Evolutionary conservation across 148 eudicot genomes (phyloP).

Genomic region (Fagopyrum homotropicum): DNA sequence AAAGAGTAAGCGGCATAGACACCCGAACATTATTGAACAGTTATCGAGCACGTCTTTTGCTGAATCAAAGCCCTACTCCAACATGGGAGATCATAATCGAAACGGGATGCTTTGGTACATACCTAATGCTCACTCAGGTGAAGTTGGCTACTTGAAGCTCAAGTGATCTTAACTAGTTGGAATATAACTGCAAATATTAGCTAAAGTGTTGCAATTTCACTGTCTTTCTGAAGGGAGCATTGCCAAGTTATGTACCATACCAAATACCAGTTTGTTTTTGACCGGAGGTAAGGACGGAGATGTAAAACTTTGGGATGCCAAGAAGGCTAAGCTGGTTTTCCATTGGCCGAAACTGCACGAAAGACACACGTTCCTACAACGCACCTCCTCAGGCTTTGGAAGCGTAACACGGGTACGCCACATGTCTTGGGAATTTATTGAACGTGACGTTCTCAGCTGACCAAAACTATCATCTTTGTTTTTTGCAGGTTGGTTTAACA

Average conservation of each 20-base stretch:
- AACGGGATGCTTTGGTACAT: slow-evolving; percentile 99
- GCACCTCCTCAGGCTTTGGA: slow-evolving; percentile 74
- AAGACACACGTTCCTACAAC: slow-evolving; percentile 87
- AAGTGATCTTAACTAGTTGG: background rate
- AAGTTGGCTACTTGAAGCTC: slow-evolving; percentile 1
- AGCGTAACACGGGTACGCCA: slow-evolving; percentile 71
- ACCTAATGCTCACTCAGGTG: slow-evolving; percentile 99
- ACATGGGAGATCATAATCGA: slow-evolving; percentile 70
- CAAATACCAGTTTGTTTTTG: slow-evolving; percentile 83
- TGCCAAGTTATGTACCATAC: slow-evolving; percentile 80
- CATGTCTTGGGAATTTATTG: background rate
- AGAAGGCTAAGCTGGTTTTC: slow-evolving; percentile 60
- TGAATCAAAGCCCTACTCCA: slow-evolving; percentile 39
- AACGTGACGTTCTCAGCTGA: background rate
- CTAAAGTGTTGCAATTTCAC: background rate
- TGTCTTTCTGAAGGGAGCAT: slow-evolving; percentile 54
- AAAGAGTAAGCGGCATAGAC: slow-evolving; percentile 66
- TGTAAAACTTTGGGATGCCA: slow-evolving; percentile 98
- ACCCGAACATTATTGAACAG: slow-evolving; percentile 44
- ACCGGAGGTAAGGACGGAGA: slow-evolving; percentile 99
- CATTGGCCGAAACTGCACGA: slow-evolving; percentile 98
- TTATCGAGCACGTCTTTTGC: slow-evolving; percentile 38
- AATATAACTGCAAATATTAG: background rate
- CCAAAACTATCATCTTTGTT: slow-evolving; percentile 15
- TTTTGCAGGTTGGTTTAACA: slow-evolving; percentile 70